Conservation (phyloP, 352 stramenopile species). For the Globisporangium polare region DNA sequence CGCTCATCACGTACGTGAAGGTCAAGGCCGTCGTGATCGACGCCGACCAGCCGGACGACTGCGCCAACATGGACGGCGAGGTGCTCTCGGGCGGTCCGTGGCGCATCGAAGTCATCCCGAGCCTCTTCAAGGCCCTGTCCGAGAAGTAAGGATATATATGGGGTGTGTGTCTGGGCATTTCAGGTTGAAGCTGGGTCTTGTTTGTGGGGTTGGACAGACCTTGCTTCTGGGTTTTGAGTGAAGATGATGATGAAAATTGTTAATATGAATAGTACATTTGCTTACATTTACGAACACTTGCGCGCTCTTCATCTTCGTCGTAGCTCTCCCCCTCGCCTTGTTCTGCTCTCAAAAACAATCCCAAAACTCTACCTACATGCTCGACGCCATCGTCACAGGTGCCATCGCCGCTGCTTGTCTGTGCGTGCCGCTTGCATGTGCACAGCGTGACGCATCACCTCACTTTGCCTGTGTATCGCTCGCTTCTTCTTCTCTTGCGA, state of each 20-base stretch:
- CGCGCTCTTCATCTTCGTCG: not conserved
- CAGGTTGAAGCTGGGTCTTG: not conserved
- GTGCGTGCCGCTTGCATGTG: not conserved
- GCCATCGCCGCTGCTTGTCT: not conserved
- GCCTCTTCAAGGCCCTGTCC: slow-evolving; percentile 82
- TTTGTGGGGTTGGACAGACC: too few relatives aligned
- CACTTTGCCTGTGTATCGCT: too few relatives aligned
- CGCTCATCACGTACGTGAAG: slow-evolving; percentile 73
- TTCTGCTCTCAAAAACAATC: slow-evolving; percentile 6
- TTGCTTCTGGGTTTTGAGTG: not conserved
- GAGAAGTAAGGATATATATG: slow-evolving; percentile 68
- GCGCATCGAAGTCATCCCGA: slow-evolving; percentile 84
- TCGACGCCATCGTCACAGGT: not conserved
- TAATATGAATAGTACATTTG: slow-evolving; percentile 13
- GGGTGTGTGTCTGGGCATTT: not conserved
- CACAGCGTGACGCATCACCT: too few relatives aligned
- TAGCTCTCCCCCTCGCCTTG: not conserved
- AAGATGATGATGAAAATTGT: slow-evolving; percentile 3
- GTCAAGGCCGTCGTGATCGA: slow-evolving; percentile 72
- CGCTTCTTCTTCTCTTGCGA: too few relatives aligned
- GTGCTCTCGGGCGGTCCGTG: slow-evolving; percentile 61
- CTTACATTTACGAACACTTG: slow-evolving; percentile 11
- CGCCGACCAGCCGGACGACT: slow-evolving; percentile 51
- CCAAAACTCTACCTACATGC: slow-evolving; percentile 6
- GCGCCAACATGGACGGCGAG: slow-evolving; percentile 85